Conservation (phyloP, 192 early-diverging fungal species). For the Oehlia diaphana region DNA sequence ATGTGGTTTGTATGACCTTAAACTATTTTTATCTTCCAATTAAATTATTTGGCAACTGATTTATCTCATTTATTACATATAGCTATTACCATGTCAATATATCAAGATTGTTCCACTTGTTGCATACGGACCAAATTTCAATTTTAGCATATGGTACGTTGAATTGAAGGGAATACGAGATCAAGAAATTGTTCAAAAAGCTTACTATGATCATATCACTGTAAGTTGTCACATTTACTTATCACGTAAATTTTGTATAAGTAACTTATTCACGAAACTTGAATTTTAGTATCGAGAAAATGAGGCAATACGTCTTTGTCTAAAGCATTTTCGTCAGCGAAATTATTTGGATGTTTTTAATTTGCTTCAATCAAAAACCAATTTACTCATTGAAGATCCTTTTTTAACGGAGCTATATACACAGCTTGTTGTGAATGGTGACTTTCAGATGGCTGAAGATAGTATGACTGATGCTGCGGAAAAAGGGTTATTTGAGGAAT, state of each 20-base stretch:
- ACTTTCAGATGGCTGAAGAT: constrained; percentile 74
- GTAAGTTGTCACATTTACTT: constrained; percentile 48
- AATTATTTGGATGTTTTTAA: constrained; percentile 74
- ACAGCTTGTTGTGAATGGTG: constrained; percentile 64
- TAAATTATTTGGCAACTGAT: too few relatives aligned
- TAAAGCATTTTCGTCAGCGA: constrained; percentile 86
- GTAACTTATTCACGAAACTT: not conserved
- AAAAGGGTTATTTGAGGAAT: constrained; percentile 70
- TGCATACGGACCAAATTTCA: constrained; percentile 91
- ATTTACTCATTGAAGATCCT: constrained; percentile 75
- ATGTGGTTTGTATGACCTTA: constrained; percentile 53
- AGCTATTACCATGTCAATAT: constrained; percentile 86
- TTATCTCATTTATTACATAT: not conserved
- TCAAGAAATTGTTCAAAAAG: constrained; percentile 64
- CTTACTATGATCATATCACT: constrained; percentile 60
- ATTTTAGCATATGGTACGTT: constrained; percentile 94
- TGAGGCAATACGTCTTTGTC: constrained; percentile 79
- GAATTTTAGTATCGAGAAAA: constrained; percentile 67
- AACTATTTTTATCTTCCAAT: too few relatives aligned
- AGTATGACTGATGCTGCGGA: constrained; percentile 64
- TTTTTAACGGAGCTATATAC: constrained; percentile 75
- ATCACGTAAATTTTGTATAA: not conserved
- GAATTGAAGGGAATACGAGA: constrained; percentile 81
- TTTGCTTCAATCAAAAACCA: constrained; percentile 62
- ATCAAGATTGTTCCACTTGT: constrained; percentile 92